A percentile compares a stretch with the other conserved stretches of the same genome.
These are phyloP conservation scores for Lachancea kluyveri DNA, from an alignment of 805 yeast species.

Conservation along the genomic window DNA sequence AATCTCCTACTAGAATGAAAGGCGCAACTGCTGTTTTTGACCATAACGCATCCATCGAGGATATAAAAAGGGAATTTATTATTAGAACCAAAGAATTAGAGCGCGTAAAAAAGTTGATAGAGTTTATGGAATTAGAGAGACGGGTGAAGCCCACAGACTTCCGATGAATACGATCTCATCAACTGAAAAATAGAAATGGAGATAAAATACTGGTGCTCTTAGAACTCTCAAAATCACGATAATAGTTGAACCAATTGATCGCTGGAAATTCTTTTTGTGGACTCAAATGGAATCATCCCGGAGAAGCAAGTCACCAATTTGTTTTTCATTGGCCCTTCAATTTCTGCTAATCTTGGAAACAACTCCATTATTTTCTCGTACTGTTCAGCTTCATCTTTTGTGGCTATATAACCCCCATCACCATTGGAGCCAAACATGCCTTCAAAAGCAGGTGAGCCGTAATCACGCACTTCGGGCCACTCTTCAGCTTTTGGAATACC, in stretches of 20 bases:
- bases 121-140: conserved; percentile 22
- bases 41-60: conserved; percentile 5
- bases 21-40: conserved; percentile 2
- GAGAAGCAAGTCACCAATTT: conserved; percentile 32
- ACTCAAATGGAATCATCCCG: conserved; percentile 40
- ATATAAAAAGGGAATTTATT: conserved; percentile 13
- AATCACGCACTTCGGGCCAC: conserved; percentile 36
- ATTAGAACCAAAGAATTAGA: conserved; percentile 17
- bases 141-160: too few species aligned
- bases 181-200: too few species aligned
- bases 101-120: conserved; percentile 15
- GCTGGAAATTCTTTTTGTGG: conserved; percentile 42
- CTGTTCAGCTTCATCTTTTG: conserved; percentile 10
- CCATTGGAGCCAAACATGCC: conserved; percentile 30
- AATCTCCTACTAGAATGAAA: conserved; percentile 13
- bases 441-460: conserved; percentile 27
- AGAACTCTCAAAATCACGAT: too few species aligned
- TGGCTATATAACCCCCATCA: conserved; percentile 18
- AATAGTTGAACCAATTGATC: conserved; percentile 24
- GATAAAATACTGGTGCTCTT: too few species aligned
- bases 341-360: conserved; percentile 20
- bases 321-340: conserved; percentile 9
- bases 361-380: conserved; percentile 8
- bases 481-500: conserved; percentile 51
- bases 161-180: too few species aligned